These are phyloP conservation scores for Heterococcus sp. DNA, from an alignment of 108 stramenopile species.

Conservation along the genomic window DNA sequence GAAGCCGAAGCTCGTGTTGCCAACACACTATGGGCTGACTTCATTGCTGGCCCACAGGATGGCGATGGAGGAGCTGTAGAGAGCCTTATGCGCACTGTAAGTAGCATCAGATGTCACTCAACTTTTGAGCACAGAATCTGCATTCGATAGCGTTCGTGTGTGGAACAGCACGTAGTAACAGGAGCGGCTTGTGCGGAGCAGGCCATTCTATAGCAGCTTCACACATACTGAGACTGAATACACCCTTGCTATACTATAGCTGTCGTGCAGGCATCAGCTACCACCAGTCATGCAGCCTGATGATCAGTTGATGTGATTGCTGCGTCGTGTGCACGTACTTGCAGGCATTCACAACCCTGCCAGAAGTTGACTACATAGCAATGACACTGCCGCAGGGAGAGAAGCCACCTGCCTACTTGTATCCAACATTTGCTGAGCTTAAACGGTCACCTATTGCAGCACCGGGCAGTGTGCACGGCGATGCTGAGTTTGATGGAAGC, in stretches of 20 bases:
- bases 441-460: constrained; percentile 10
- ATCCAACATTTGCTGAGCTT: constrained; percentile 21
- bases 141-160: no score
- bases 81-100: constrained; percentile 24
- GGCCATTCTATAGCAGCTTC: no score
- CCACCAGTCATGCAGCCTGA: no score
- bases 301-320: no score
- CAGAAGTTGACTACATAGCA: constrained; percentile 50
- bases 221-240: no score
- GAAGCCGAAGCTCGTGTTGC: constrained; percentile 26
- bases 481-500: neutral
- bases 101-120: no score
- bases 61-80: neutral
- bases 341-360: constrained; percentile 34
- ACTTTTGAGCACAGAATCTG: no score
- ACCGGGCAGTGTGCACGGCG: constrained; percentile 21
- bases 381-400: constrained; percentile 13
- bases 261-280: no score
- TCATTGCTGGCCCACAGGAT: constrained; percentile 15
- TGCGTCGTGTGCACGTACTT: no score
- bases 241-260: no score
- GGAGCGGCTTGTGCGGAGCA: no score
- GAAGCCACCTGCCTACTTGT: constrained; percentile 13
- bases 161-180: no score
- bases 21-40: constrained; percentile 52